Evolutionary conservation across 768 basidiomycete species (phyloP).

Genomic region (Tylopilus balloui): DNA sequence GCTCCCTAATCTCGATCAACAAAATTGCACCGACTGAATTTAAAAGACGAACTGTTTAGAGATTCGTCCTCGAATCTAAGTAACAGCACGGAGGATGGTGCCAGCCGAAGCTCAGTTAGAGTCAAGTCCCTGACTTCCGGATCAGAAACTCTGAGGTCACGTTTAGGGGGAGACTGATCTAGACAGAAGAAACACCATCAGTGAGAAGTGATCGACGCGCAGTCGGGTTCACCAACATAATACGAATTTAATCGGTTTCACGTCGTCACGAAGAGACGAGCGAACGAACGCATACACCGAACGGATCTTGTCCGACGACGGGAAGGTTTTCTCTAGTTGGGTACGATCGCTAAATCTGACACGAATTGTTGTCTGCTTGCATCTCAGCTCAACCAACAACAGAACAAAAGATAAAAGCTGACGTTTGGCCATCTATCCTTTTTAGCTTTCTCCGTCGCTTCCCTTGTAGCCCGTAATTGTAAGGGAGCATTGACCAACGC

Average conservation of each 20-base stretch:
- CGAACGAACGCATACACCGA: slow-evolving; percentile 84
- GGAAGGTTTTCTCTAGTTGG: slow-evolving; percentile 73
- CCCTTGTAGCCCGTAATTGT: slow-evolving; percentile 57
- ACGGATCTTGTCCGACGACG: slow-evolving; percentile 74
- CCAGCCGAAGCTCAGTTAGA: slow-evolving; percentile 65
- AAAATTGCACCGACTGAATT: neutral
- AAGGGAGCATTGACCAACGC: slow-evolving; percentile 68
- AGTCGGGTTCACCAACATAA: slow-evolving; percentile 57
- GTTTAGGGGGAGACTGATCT: slow-evolving; percentile 82
- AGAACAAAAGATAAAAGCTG: slow-evolving; percentile 1
- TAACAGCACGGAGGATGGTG: slow-evolving; percentile 75
- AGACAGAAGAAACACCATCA: neutral
- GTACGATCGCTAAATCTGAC: slow-evolving; percentile 78
- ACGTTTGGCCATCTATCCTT: slow-evolving; percentile 73
- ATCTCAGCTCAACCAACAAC: slow-evolving; percentile 11
- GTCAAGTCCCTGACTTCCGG: slow-evolving; percentile 62
- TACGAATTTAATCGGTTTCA: slow-evolving; percentile 75
- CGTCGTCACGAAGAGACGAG: slow-evolving; percentile 63
- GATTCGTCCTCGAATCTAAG: slow-evolving; percentile 70
- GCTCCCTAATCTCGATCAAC: slow-evolving; percentile 39
- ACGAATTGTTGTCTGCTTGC: slow-evolving; percentile 69
- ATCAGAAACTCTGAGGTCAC: slow-evolving; percentile 81
- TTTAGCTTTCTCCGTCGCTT: slow-evolving; percentile 56
- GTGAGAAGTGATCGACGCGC: neutral
- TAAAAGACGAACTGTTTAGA: slow-evolving; percentile 51